A percentile compares a stretch with the other conserved stretches of the same genome.
Evolutionary conservation across 352 stramenopile genomes (phyloP).

Genomic region (Globisporangium mamillatum): DNA sequence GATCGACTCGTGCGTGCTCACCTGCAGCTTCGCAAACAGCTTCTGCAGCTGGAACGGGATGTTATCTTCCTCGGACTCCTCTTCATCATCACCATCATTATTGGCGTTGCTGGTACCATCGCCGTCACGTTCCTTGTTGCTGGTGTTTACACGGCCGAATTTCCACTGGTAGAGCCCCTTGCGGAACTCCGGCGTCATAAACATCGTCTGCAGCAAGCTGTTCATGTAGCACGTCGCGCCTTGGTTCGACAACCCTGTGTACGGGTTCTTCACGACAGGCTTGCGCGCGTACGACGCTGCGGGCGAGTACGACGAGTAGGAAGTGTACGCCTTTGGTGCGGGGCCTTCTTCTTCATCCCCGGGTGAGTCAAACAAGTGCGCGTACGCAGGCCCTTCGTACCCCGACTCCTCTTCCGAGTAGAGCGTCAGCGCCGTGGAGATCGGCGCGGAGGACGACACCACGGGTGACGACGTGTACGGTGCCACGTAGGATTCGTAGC

Average conservation of each 20-base stretch:
- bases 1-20: slow-evolving; percentile 67
- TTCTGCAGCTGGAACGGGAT: slow-evolving; percentile 90
- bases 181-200: slow-evolving; percentile 87
- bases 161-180: slow-evolving; percentile 77
- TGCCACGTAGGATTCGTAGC: slow-evolving; percentile 16
- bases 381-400: slow-evolving; percentile 28
- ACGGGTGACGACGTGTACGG: slow-evolving; percentile 15
- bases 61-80: slow-evolving; percentile 68
- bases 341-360: slow-evolving; percentile 14
- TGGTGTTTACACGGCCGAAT: slow-evolving; percentile 17
- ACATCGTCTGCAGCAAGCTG: slow-evolving; percentile 90
- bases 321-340: slow-evolving; percentile 14
- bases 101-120: slow-evolving; percentile 9
- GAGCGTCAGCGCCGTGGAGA: slow-evolving; percentile 44
- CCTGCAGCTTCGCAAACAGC: slow-evolving; percentile 89
- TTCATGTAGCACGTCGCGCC: slow-evolving; percentile 95
- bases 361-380: slow-evolving; percentile 58
- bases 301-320: slow-evolving; percentile 10
- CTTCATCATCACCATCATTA: slow-evolving; percentile 35
- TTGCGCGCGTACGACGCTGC: slow-evolving; percentile 9
- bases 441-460: slow-evolving; percentile 16
- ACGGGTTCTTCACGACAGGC: slow-evolving; percentile 31
- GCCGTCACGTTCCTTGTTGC: not conserved
- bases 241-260: slow-evolving; percentile 87
- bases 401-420: slow-evolving; percentile 29